Evolutionary conservation across 768 basidiomycete genomes (phyloP).

Genomic region (Sporobolomyces roseus): DNA sequence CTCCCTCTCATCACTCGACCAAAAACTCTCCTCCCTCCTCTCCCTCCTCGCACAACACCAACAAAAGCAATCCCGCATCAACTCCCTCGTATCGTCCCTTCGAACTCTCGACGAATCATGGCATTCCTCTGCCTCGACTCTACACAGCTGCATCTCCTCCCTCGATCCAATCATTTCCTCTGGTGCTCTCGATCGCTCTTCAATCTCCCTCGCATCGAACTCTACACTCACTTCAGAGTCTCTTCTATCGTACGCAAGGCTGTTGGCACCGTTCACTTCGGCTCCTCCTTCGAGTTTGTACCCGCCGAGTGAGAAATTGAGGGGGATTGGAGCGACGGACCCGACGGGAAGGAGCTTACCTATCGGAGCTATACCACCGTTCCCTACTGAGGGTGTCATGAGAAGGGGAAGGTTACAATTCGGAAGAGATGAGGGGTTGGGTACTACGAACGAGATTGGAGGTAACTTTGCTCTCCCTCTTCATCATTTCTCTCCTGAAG

Average conservation of each 20-base stretch:
- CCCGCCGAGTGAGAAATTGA: slow-evolving; percentile 13
- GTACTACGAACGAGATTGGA: slow-evolving; percentile 40
- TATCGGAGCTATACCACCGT: slow-evolving; percentile 40
- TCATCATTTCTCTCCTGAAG: background rate
- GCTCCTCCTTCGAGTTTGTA: slow-evolving; percentile 12
- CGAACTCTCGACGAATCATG: background rate
- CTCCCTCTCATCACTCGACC: slow-evolving; percentile 14
- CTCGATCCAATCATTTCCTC: background rate
- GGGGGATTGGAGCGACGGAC: slow-evolving; percentile 15
- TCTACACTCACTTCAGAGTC: slow-evolving; percentile 1
- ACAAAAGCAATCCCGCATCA: slow-evolving; percentile 9
- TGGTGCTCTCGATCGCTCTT: too few relatives aligned
- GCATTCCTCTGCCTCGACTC: background rate
- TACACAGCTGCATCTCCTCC: background rate
- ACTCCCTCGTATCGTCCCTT: slow-evolving; percentile 12
- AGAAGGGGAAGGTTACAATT: slow-evolving; percentile 41
- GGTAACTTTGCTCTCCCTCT: background rate
- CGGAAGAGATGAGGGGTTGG: slow-evolving; percentile 26
- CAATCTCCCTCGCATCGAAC: background rate
- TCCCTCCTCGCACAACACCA: slow-evolving; percentile 26
- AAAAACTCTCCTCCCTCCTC: slow-evolving; percentile 22
- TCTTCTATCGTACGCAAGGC: slow-evolving; percentile 39
- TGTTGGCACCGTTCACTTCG: slow-evolving; percentile 40
- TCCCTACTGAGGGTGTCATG: slow-evolving; percentile 44
- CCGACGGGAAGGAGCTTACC: slow-evolving; percentile 34